Percentiles rank a stretch among this genome's conserved stretches.
Conservation (phyloP, 2,329 filamentous ascomycete genomes). For the Hypomyces perniciosus region DNA sequence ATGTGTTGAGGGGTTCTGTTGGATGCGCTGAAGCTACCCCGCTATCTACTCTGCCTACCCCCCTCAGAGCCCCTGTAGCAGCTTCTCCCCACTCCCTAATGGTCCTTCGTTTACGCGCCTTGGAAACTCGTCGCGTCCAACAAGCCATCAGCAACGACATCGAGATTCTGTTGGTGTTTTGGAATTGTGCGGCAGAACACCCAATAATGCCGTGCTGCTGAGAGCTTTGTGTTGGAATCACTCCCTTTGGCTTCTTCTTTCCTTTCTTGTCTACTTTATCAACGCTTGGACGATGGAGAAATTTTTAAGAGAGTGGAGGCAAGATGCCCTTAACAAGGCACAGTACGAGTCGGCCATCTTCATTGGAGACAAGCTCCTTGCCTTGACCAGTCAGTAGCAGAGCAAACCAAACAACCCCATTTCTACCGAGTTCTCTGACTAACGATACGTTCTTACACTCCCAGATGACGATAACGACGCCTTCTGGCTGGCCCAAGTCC, state of each 20-base stretch:
- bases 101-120: constrained; percentile 3
- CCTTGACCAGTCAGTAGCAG: constrained; percentile 73
- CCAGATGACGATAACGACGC: constrained; percentile 94
- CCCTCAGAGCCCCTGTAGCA: constrained; percentile 19
- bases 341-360: constrained; percentile 97
- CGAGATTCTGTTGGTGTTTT: background rate
- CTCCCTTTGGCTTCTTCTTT: background rate
- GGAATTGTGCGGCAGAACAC: background rate
- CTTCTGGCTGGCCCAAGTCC: constrained; percentile 96
- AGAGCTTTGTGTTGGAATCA: background rate
- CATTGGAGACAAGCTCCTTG: constrained; percentile 92
- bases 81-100: constrained; percentile 15
- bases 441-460: no score
- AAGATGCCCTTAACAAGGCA: constrained; percentile 90
- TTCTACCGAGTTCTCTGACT: constrained; percentile 9
- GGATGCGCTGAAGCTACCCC: constrained; percentile 23
- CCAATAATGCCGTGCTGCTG: background rate
- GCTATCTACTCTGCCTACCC: constrained; percentile 22
- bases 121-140: background rate
- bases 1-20: constrained; percentile 4
- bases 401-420: background rate
- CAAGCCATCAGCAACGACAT: background rate
- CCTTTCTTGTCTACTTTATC: background rate
- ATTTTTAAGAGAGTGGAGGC: constrained; percentile 88
- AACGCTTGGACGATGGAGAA: constrained; percentile 64